phyloP scores from a whole-genome alignment of 1,284 basidiomycete species.

The Ustilago tritici region DNA sequence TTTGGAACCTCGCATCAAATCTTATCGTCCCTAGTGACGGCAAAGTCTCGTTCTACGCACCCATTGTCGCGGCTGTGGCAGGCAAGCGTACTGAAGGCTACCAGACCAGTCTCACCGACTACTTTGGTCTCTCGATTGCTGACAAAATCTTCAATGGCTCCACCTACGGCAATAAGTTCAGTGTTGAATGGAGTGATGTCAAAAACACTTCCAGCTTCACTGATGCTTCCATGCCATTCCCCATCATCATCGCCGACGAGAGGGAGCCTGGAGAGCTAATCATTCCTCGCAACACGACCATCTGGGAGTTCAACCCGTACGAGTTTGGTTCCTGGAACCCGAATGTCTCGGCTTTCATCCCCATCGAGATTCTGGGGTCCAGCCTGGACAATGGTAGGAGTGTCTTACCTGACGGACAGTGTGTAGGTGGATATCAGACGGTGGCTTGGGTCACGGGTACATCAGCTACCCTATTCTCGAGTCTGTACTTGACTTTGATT shows the following conservation, averaged over 20 bases:
- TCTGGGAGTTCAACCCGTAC: conserved; percentile 72
- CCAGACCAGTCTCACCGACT: conserved; percentile 61
- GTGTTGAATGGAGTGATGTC: conserved; percentile 60
- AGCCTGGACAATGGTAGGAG: conserved; percentile 53
- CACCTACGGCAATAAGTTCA: conserved; percentile 58
- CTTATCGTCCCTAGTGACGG: conserved; percentile 70
- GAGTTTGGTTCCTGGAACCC: conserved; percentile 73
- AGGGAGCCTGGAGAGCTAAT: conserved; percentile 71
- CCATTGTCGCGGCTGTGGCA: conserved; percentile 59
- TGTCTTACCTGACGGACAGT: conserved; percentile 34
- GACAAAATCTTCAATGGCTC: conserved; percentile 63
- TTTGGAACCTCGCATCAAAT: conserved; percentile 72
- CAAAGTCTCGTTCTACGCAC: conserved; percentile 71
- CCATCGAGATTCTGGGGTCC: conserved; percentile 64
- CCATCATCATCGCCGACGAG: conserved; percentile 73
- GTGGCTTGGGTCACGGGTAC: conserved; percentile 62
- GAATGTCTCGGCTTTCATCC: conserved; percentile 60
- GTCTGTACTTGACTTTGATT: conserved; percentile 63
- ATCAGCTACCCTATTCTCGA: conserved; percentile 70
- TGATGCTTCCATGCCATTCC: conserved; percentile 59
- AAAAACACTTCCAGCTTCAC: conserved; percentile 56
- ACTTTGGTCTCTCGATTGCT: conserved; percentile 65
- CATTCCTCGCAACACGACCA: conserved; percentile 70
- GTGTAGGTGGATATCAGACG: conserved; percentile 62
- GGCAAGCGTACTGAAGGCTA: conserved; percentile 55